These are phyloP conservation scores for Arthrobotrys iridis DNA, from an alignment of 2,329 filamentous ascomycete species.

Conservation along the genomic window DNA sequence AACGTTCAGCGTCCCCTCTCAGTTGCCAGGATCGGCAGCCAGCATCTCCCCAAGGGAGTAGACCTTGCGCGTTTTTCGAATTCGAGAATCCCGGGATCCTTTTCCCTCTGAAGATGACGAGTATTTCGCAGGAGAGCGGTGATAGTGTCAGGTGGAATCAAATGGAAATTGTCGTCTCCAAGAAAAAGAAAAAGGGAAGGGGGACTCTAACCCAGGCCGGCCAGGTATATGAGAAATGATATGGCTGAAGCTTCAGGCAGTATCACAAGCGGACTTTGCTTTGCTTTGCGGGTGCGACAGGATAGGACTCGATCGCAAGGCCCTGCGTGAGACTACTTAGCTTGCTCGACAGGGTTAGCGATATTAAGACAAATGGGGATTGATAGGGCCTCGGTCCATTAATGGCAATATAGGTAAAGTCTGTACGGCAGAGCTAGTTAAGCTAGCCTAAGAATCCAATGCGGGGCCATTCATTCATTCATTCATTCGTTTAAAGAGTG, in stretches of 20 bases:
- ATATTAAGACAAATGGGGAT: constrained; percentile 31
- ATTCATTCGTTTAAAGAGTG: constrained; percentile 7
- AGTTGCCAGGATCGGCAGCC: constrained; percentile 45
- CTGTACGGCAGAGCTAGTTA: too few relatives aligned
- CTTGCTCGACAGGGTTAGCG: constrained; percentile 50
- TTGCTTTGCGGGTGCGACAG: constrained; percentile 23
- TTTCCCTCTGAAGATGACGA: neutral
- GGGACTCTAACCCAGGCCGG: too few relatives aligned
- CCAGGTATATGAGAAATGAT: constrained; percentile 15
- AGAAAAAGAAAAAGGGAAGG: constrained; percentile 8
- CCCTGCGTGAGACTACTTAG: constrained; percentile 35
- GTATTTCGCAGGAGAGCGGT: neutral
- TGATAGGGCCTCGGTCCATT: too few relatives aligned
- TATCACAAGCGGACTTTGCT: constrained; percentile 26
- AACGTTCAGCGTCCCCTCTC: constrained; percentile 39
- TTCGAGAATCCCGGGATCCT: constrained; percentile 5
- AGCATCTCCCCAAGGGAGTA: constrained; percentile 48
- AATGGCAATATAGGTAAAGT: too few relatives aligned
- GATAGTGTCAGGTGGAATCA: constrained; percentile 7
- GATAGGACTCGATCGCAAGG: constrained; percentile 17
- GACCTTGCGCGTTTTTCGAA: constrained; percentile 38
- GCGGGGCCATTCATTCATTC: constrained; percentile 25
- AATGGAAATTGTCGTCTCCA: neutral
- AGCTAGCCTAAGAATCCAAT: constrained; percentile 11
- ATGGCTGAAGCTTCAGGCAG: constrained; percentile 14